A percentile compares a stretch with the other conserved stretches of the same genome.
phyloP scores from a whole-genome alignment of 1,139 yeast species.

The Hyphopichia buzzinii region DNA sequence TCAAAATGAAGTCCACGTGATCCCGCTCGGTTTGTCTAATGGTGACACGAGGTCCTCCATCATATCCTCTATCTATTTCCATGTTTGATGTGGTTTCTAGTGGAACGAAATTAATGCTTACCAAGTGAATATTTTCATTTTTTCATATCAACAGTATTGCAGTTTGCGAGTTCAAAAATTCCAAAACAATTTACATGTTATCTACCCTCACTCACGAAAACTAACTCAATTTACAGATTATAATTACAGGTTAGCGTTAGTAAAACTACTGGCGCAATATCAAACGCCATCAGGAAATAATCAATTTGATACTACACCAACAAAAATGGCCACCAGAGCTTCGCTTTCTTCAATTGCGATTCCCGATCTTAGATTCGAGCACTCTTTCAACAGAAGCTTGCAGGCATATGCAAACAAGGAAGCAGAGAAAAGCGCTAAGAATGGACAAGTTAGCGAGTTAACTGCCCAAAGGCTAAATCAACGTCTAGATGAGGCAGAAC shows the following conservation, averaged over 20 bases:
- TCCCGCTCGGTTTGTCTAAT: constrained; percentile 84
- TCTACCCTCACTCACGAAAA: too few relatives aligned
- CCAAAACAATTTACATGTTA: too few relatives aligned
- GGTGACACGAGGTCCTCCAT: constrained; percentile 70
- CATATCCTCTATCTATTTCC: constrained; percentile 39
- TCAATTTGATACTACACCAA: too few relatives aligned
- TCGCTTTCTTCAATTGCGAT: constrained; percentile 19
- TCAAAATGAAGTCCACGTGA: constrained; percentile 84
- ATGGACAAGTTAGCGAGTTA: constrained; percentile 10
- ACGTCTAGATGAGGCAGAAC: constrained; percentile 23
- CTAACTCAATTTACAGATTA: too few relatives aligned
- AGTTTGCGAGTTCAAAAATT: too few relatives aligned
- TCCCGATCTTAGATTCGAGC: constrained; percentile 70
- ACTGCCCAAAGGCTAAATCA: constrained; percentile 23
- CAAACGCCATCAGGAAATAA: too few relatives aligned
- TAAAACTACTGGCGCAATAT: too few relatives aligned
- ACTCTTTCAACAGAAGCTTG: constrained; percentile 53
- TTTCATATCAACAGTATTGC: neutral
- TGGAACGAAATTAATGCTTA: too few relatives aligned
- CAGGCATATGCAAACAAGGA: constrained; percentile 27
- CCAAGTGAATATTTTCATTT: too few relatives aligned
- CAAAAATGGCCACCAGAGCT: neutral
- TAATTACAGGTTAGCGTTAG: too few relatives aligned
- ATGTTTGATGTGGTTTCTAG: constrained; percentile 14
- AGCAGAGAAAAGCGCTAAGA: constrained; percentile 2